Conservation (phyloP, 2,329 filamentous ascomycete genomes). For the Fusarium multiceps region DNA sequence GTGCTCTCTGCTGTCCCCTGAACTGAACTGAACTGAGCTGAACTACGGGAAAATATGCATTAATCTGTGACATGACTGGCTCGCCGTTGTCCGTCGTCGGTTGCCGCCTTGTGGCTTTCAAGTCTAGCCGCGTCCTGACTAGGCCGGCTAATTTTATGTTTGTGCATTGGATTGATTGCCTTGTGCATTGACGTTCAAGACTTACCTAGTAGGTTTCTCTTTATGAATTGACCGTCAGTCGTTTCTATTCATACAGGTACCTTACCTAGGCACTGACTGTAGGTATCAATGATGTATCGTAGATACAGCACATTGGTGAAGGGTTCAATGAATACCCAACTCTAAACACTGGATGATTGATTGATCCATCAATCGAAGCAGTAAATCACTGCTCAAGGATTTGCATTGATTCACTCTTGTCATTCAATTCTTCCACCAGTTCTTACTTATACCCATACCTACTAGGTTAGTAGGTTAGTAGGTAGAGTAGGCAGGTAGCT, state of each 20-base stretch:
- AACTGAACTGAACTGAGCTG: conserved; percentile 3
- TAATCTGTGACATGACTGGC: conserved; percentile 32
- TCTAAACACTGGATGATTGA: not conserved
- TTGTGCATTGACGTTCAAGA: conserved; percentile 2
- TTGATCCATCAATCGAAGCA: not conserved
- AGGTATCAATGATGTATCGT: not conserved
- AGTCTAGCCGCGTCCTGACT: conserved; percentile 17
- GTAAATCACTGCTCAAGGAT: not conserved
- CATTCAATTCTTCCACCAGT: not conserved
- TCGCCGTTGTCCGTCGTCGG: conserved; percentile 22
- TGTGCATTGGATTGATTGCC: not conserved
- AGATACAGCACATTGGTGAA: not conserved
- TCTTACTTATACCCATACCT: not conserved
- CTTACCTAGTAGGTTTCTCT: not conserved
- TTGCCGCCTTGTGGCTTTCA: conserved; percentile 15
- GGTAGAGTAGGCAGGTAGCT: not conserved
- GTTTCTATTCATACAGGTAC: conserved; percentile 9
- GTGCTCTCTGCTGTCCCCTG: conserved; percentile 11
- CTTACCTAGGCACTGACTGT: not conserved
- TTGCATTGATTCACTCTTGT: conserved; percentile 11
- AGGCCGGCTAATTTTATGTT: conserved; percentile 22
- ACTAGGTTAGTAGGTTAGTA: too few species aligned
- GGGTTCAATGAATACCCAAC: not conserved
- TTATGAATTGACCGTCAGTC: conserved; percentile 2
- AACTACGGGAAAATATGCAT: conserved; percentile 8